A percentile compares a stretch with the other conserved stretches of the same genome.
Conservation (phyloP, 2,329 filamentous ascomycete genomes). For the Massarina eburnea region DNA sequence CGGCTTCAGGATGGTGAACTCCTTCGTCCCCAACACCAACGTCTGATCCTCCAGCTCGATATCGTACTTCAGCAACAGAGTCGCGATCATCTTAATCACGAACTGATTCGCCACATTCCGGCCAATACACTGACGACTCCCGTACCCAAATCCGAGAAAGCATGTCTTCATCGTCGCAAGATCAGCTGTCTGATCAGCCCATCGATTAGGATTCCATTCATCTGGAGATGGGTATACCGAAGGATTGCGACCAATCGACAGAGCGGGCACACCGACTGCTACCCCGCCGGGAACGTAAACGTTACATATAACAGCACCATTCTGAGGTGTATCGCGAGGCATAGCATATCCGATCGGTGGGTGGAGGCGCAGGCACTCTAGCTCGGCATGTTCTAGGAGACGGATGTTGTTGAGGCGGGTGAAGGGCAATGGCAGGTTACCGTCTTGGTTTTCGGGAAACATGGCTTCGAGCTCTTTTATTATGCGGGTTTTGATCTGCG, state of each 20-base stretch:
- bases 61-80: conserved; percentile 12
- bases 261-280: conserved; percentile 17
- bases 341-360: conserved; percentile 17
- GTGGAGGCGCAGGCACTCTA: conserved; percentile 15
- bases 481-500: conserved; percentile 8
- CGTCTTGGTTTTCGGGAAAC: conserved; percentile 7
- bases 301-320: conserved; percentile 10
- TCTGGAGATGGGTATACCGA: conserved; percentile 9
- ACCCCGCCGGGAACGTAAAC: conserved; percentile 13
- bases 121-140: conserved; percentile 17
- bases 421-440: conserved; percentile 6
- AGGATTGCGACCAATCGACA: conserved; percentile 13
- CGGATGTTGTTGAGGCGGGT: conserved; percentile 15
- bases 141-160: conserved; percentile 16
- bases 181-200: conserved; percentile 4
- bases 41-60: conserved; percentile 10
- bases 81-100: conserved; percentile 16
- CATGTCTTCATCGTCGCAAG: conserved; percentile 14
- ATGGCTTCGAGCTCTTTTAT: conserved; percentile 9
- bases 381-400: conserved; percentile 15
- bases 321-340: conserved; percentile 15
- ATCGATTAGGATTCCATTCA: conserved; percentile 12
- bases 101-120: conserved; percentile 18
- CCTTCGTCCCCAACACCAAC: conserved; percentile 15
- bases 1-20: conserved; percentile 19